Conservation (phyloP, 2,329 filamentous ascomycete species). For the Arthrobotrys conoides region DNA sequence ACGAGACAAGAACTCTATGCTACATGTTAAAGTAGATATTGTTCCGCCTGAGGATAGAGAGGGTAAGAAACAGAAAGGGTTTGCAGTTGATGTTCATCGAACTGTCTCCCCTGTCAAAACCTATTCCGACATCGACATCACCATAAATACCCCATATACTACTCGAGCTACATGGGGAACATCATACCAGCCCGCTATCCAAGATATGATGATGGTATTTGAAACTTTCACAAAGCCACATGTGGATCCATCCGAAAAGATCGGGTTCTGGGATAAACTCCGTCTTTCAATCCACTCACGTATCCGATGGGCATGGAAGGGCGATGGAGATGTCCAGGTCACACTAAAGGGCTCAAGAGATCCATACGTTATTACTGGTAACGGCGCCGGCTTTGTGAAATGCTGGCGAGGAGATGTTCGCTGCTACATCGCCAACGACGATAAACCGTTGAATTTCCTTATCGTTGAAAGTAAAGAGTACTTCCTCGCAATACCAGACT, state of each 20-base stretch:
- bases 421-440: constrained; percentile 85
- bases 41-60: constrained; percentile 77
- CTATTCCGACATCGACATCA: constrained; percentile 90
- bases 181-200: constrained; percentile 96
- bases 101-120: constrained; percentile 97
- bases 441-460: constrained; percentile 94
- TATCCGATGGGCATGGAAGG: constrained; percentile 85
- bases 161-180: constrained; percentile 97
- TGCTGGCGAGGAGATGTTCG: constrained; percentile 96
- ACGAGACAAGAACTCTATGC: constrained; percentile 81
- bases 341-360: constrained; percentile 92
- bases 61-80: constrained; percentile 74
- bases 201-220: constrained; percentile 99
- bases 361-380: constrained; percentile 91
- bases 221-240: constrained; percentile 98
- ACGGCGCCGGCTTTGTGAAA: constrained; percentile 96
- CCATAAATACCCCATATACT: constrained; percentile 92
- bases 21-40: constrained; percentile 85
- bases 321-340: constrained; percentile 94
- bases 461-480: constrained; percentile 95
- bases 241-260: constrained; percentile 90
- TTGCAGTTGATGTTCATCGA: constrained; percentile 86
- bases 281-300: constrained; percentile 93
- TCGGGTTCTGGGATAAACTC: constrained; percentile 99
- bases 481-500: constrained; percentile 93